Evolutionary conservation across 257 asterid species (phyloP).

Genomic region (Petunia secreta): DNA sequence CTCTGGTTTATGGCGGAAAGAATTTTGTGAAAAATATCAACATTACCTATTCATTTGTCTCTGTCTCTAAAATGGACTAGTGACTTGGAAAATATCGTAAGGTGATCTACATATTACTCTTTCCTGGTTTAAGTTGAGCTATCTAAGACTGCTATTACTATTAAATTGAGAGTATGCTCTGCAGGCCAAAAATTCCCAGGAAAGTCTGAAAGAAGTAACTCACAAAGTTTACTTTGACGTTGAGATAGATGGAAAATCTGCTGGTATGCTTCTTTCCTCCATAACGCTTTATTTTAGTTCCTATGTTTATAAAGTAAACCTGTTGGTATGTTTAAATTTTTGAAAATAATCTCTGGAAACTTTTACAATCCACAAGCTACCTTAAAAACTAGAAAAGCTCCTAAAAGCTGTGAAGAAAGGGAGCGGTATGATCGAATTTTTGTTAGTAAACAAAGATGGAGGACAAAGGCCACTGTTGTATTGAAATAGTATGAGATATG

Average conservation of each 20-base stretch:
- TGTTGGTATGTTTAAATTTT: no score
- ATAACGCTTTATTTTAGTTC: not conserved
- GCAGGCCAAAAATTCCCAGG: constrained; percentile 82
- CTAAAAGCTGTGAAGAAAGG: not conserved
- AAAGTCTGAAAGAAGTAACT: constrained; percentile 73
- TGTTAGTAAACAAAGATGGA: not conserved
- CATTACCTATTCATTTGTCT: not conserved
- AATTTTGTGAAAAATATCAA: not conserved
- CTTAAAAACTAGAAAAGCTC: not conserved
- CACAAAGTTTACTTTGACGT: constrained; percentile 79
- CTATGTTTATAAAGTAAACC: not conserved
- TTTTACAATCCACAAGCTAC: not conserved
- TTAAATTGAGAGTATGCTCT: constrained; percentile 19
- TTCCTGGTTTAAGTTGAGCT: constrained; percentile 1
- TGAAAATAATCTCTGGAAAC: not conserved
- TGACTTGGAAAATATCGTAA: constrained; percentile 20
- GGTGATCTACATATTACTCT: not conserved
- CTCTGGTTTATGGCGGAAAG: not conserved
- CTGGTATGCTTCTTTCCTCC: constrained; percentile 54
- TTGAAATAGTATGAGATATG: not conserved
- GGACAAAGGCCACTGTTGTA: not conserved
- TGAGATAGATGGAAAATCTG: constrained; percentile 83
- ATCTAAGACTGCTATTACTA: not conserved
- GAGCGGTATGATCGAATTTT: not conserved
- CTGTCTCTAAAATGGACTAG: not conserved